phyloP scores from a whole-genome alignment of 1,284 basidiomycete species.

The Leccinum griseonigrum region DNA sequence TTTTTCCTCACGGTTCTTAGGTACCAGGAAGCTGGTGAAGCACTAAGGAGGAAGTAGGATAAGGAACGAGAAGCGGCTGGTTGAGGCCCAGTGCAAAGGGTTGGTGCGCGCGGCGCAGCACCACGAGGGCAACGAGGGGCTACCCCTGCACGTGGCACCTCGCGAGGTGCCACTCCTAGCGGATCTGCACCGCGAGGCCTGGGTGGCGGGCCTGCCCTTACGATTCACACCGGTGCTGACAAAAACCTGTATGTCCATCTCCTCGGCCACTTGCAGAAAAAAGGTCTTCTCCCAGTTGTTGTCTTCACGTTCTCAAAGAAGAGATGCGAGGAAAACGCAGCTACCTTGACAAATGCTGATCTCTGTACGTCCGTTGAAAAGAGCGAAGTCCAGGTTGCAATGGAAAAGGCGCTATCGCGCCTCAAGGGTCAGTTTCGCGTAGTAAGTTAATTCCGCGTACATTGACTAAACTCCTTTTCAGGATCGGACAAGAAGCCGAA shows the following conservation, averaged over 20 bases:
- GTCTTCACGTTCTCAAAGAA: slow-evolving; percentile 98
- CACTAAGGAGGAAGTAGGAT: slow-evolving; percentile 91
- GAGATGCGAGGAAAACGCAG: slow-evolving; percentile 94
- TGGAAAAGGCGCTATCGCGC: slow-evolving; percentile 89
- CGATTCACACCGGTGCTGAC: slow-evolving; percentile 69
- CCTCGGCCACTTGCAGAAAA: slow-evolving; percentile 84
- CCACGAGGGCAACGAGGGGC: slow-evolving; percentile 56
- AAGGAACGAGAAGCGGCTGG: slow-evolving; percentile 96
- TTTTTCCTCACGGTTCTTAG: slow-evolving; percentile 38
- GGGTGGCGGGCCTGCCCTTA: slow-evolving; percentile 55
- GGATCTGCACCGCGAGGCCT: slow-evolving; percentile 40
- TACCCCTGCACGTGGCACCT: slow-evolving; percentile 41
- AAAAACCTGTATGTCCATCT: slow-evolving; percentile 95
- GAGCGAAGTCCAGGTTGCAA: slow-evolving; percentile 93
- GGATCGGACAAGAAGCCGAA: slow-evolving; percentile 76
- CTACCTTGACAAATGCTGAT: slow-evolving; percentile 86
- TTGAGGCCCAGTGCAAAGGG: slow-evolving; percentile 74
- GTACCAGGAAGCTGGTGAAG: slow-evolving; percentile 88
- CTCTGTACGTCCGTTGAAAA: slow-evolving; percentile 87
- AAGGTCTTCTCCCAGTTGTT: slow-evolving; percentile 87
- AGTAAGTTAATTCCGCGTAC: slow-evolving; percentile 2
- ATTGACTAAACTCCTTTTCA: slow-evolving; percentile 33
- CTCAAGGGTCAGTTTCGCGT: slow-evolving; percentile 70
- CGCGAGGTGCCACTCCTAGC: slow-evolving; percentile 48
- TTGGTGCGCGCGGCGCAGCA: slow-evolving; percentile 72